Evolutionary conservation across 176 grass and related monocot species (phyloP).

Genomic region (Oryza glaberrima): DNA sequence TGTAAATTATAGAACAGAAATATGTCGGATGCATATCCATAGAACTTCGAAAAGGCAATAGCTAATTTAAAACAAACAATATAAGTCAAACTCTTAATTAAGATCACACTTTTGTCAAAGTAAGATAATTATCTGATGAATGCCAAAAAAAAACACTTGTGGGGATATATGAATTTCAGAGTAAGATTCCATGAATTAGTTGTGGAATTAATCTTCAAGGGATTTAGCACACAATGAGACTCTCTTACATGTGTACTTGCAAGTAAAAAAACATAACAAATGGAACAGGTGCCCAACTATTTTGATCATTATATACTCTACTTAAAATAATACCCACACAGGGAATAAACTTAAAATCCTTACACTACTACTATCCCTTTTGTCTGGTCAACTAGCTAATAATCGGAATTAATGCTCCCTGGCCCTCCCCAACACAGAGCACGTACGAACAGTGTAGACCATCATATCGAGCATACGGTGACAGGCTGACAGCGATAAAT

Average conservation of each 20-base stretch:
- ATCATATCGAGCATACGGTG: slow-evolving; percentile 42
- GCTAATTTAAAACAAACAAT: background rate
- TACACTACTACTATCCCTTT: background rate
- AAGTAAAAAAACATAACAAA: background rate
- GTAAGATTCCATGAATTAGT: background rate
- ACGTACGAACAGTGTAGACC: slow-evolving; percentile 14
- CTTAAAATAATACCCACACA: background rate
- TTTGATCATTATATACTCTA: background rate
- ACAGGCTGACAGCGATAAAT: slow-evolving; percentile 22
- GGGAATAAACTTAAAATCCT: background rate
- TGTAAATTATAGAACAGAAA: background rate
- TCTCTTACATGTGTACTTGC: background rate
- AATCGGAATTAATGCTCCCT: background rate
- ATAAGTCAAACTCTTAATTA: background rate
- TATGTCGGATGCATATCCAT: background rate
- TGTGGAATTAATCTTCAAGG: background rate
- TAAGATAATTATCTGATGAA: background rate
- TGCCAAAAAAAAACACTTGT: background rate
- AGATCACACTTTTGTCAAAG: background rate
- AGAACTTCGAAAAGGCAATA: background rate
- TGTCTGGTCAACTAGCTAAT: slow-evolving; percentile 20
- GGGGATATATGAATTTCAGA: no score
- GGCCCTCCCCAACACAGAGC: background rate
- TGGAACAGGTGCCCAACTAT: background rate
- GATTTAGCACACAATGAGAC: background rate